Conservation (phyloP, 352 stramenopile species). For the Blastocystis sp. region DNA sequence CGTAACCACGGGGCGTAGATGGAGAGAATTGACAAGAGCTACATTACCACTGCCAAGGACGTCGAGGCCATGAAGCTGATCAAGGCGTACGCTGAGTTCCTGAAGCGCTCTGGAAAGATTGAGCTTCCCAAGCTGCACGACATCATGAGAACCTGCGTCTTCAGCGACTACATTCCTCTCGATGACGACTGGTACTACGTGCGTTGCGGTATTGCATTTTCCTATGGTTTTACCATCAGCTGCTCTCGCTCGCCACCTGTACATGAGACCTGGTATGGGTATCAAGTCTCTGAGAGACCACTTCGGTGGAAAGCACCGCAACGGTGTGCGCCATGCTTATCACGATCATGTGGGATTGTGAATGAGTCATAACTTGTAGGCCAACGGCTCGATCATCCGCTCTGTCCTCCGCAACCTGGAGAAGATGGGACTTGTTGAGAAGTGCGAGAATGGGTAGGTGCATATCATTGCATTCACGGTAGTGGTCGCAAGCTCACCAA, state of each 20-base stretch:
- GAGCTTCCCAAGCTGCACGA: conserved; percentile 54
- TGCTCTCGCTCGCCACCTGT: conserved; percentile 54
- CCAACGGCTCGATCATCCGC: conserved; percentile 43
- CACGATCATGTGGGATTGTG: conserved; percentile 24
- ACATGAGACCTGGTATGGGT: conserved; percentile 45
- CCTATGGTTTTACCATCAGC: background rate
- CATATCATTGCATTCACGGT: background rate
- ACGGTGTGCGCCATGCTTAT: conserved; percentile 27
- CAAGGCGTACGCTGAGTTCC: conserved; percentile 44
- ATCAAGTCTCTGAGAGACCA: conserved; percentile 18
- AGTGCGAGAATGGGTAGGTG: background rate
- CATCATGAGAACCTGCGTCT: conserved; percentile 46
- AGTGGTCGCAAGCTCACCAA: conserved; percentile 45
- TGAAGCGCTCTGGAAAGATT: conserved; percentile 49
- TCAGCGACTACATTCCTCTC: conserved; percentile 51
- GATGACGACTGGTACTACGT: conserved; percentile 58
- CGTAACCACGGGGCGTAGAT: background rate
- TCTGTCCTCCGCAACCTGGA: conserved; percentile 47
- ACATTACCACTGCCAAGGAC: conserved; percentile 43
- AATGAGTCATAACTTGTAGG: background rate
- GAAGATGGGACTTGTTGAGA: conserved; percentile 42
- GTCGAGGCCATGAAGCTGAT: conserved; percentile 49
- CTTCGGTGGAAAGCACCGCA: conserved; percentile 15
- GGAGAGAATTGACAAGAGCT: conserved; percentile 55
- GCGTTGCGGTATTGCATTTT: conserved; percentile 29